Percentiles rank a stretch among this genome's conserved stretches.
phyloP scores from a whole-genome alignment of 805 yeast genomes.

The Saccharomycopsis javanensis region DNA sequence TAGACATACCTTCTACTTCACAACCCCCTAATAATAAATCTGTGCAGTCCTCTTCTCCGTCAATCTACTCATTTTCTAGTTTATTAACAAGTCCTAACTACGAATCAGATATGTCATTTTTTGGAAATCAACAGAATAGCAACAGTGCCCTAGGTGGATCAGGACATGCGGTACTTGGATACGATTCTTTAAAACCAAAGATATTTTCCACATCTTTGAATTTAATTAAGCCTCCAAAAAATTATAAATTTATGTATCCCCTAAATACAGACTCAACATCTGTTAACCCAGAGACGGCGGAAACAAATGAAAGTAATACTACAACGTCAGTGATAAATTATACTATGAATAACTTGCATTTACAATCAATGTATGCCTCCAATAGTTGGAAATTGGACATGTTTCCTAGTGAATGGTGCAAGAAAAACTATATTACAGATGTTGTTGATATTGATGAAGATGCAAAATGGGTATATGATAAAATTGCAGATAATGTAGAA shows the following conservation, averaged over 20 bases:
- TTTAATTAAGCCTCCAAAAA: conserved; percentile 9
- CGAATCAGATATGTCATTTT: neutral
- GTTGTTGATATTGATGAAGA: conserved; percentile 56
- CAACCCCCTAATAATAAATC: neutral
- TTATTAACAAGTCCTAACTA: neutral
- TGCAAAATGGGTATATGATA: conserved; percentile 82
- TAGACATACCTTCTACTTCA: neutral
- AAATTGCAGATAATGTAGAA: conserved; percentile 22
- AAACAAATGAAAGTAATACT: neutral
- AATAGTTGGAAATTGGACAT: conserved; percentile 55
- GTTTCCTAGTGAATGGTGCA: conserved; percentile 56
- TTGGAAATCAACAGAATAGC: neutral
- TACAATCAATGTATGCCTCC: conserved; percentile 24
- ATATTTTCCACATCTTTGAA: conserved; percentile 13
- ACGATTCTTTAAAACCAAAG: conserved; percentile 8
- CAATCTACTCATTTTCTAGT: conserved; percentile 3
- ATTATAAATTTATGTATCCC: conserved; percentile 21
- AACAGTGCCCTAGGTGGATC: neutral
- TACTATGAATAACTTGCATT: conserved; percentile 2
- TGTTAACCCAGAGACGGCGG: neutral
- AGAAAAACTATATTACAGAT: conserved; percentile 37
- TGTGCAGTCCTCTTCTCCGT: neutral
- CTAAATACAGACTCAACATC: conserved; percentile 8
- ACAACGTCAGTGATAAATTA: neutral
- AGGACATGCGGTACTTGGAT: neutral